phyloP scores from a whole-genome alignment of 805 yeast genomes.

The Saccharomycopsis schoenii region DNA sequence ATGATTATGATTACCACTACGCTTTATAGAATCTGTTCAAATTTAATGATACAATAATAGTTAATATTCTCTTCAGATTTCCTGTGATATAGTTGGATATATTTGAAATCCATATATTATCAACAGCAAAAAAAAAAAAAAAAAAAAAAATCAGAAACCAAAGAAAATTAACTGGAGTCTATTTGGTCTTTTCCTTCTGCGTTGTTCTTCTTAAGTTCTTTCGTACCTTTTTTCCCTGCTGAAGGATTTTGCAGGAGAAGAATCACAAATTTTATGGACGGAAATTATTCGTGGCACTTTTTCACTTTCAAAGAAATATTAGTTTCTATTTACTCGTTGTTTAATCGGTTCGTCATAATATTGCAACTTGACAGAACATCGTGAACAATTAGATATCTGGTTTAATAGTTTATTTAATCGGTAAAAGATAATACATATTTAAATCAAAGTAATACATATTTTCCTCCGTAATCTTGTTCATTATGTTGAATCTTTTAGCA shows the following conservation, averaged over 20 bases:
- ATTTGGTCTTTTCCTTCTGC: not conserved
- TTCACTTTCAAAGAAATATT: not conserved
- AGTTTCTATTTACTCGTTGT: too few species aligned
- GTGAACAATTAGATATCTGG: not conserved
- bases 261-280: not conserved
- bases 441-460: not conserved
- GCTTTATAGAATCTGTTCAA: not conserved
- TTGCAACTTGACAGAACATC: not conserved
- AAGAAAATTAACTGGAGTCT: too few species aligned
- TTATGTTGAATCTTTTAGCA: not conserved
- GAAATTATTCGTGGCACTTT: constrained; percentile 1
- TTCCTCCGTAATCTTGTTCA: not conserved
- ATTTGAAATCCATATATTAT: too few species aligned
- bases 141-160: too few species aligned
- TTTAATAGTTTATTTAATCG: not conserved
- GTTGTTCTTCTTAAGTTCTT: not conserved
- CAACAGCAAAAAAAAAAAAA: not conserved
- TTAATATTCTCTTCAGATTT: not conserved
- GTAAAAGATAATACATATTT: too few species aligned
- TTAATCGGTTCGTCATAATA: not conserved
- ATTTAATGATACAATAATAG: not conserved
- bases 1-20: not conserved
- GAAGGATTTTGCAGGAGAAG: not conserved
- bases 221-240: not conserved
- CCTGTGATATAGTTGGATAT: too few species aligned